phyloP scores from a whole-genome alignment of 768 basidiomycete genomes.

The Dentipellis fragilis region DNA sequence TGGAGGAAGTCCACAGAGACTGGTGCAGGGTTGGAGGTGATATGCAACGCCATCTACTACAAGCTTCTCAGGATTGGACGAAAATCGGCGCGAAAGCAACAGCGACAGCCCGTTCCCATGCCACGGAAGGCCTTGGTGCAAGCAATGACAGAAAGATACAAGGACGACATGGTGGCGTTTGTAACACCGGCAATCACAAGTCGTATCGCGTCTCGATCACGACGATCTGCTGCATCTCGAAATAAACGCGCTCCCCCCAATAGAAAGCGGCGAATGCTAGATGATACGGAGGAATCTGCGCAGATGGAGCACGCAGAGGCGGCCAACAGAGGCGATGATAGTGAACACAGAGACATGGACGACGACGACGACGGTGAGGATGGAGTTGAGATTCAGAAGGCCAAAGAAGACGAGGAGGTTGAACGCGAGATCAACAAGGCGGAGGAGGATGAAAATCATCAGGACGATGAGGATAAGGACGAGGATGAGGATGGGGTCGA shows the following conservation, averaged over 20 bases:
- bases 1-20: no score
- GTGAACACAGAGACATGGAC: not conserved
- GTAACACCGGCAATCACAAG: not conserved
- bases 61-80: no score
- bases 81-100: no score
- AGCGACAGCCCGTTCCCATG: not conserved
- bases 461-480: not conserved
- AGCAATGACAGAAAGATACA: not conserved
- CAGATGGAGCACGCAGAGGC: not conserved
- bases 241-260: not conserved
- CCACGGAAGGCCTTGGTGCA: not conserved
- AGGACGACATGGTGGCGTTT: not conserved
- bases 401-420: not conserved
- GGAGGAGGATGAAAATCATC: not conserved
- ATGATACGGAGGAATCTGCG: not conserved
- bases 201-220: no score
- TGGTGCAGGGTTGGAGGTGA: no score
- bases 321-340: not conserved
- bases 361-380: not conserved
- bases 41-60: not conserved
- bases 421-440: no score
- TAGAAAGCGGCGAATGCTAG: not conserved
- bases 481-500: no score
- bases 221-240: not conserved
- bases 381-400: not conserved